phyloP scores from a whole-genome alignment of 2,329 filamentous ascomycete genomes.

The Aspergillus sp. region DNA sequence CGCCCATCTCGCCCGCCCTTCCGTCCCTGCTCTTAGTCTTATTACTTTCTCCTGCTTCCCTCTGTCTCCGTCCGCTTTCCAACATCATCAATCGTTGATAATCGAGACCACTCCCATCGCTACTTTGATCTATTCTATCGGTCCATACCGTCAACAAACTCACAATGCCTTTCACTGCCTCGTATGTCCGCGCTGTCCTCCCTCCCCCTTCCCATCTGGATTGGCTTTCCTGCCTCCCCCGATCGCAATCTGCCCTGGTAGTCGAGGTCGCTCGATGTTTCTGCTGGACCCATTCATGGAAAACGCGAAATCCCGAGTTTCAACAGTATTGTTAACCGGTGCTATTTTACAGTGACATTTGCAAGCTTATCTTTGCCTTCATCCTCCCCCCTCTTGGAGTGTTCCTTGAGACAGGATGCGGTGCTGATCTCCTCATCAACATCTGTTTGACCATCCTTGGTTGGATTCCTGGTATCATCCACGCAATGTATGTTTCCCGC shows the following conservation, averaged over 20 bases:
- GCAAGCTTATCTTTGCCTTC: constrained; percentile 85
- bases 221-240: not conserved
- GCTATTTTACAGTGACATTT: constrained; percentile 60
- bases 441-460: constrained; percentile 79
- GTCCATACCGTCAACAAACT: constrained; percentile 3
- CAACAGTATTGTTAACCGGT: constrained; percentile 7
- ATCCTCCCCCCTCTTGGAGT: constrained; percentile 87
- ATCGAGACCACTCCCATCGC: not conserved
- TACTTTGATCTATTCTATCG: constrained; percentile 9
- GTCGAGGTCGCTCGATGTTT: not conserved
- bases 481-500: constrained; percentile 68
- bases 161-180: constrained; percentile 52
- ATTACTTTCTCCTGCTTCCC: not conserved
- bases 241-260: not conserved
- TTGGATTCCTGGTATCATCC: constrained; percentile 82
- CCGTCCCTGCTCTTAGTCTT: not conserved
- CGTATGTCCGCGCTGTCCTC: constrained; percentile 38
- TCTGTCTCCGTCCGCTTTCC: not conserved
- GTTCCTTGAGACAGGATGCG: constrained; percentile 90
- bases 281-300: not conserved
- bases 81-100: not conserved
- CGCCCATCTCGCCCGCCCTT: not conserved
- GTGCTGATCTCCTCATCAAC: constrained; percentile 87
- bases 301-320: not conserved
- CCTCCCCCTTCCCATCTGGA: not conserved